A percentile compares a stretch with the other conserved stretches of the same genome.
Conservation (phyloP, 345 rosid species). For the thale cress (Arabidopsis thaliana) region DNA sequence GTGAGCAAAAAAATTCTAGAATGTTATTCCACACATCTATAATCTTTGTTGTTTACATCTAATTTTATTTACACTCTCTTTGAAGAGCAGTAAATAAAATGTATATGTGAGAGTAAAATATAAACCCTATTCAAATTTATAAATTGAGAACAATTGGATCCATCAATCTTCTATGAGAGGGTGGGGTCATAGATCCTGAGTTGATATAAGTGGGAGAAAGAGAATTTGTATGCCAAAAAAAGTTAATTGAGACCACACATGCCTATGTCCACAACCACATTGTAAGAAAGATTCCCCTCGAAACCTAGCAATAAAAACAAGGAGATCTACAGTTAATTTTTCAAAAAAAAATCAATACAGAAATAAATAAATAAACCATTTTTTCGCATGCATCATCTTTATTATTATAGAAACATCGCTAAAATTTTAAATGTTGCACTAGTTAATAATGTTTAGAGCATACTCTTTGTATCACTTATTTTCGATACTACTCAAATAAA, state of each 20-base stretch:
- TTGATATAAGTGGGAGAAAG: constrained; percentile 29
- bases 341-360: background rate
- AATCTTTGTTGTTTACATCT: constrained; percentile 5
- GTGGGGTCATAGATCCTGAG: constrained; percentile 37
- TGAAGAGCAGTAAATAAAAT: background rate
- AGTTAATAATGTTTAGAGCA: background rate
- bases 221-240: constrained; percentile 28
- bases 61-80: background rate
- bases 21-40: background rate
- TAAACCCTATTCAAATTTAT: constrained; percentile 30
- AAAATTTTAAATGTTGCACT: background rate
- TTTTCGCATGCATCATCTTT: background rate
- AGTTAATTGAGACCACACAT: constrained; percentile 35
- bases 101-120: constrained; percentile 15
- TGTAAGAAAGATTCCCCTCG: constrained; percentile 36
- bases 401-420: background rate
- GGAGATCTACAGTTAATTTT: background rate
- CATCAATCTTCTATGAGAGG: constrained; percentile 19
- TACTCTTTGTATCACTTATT: background rate
- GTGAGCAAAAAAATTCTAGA: constrained; percentile 1
- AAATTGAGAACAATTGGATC: constrained; percentile 21
- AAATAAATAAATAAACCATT: background rate
- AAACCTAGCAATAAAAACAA: constrained; percentile 29
- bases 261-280: constrained; percentile 29
- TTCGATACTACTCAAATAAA: background rate